phyloP scores from a whole-genome alignment of 2,329 filamentous ascomycete genomes.

The Pseudocercospora fuligena region DNA sequence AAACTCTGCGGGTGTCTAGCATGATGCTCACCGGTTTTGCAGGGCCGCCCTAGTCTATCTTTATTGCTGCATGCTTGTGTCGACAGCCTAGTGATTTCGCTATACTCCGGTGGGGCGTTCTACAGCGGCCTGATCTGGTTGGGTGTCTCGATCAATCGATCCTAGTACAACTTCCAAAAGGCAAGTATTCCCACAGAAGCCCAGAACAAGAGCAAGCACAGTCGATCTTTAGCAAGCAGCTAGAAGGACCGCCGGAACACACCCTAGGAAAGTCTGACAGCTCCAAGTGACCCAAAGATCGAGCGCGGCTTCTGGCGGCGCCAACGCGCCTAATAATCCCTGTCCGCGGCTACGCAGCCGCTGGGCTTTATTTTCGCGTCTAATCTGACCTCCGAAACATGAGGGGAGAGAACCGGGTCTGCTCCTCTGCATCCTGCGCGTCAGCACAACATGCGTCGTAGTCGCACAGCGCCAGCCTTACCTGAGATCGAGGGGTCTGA shows the following conservation, averaged over 20 bases:
- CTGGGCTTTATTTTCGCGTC: not conserved
- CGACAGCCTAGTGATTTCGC: not conserved
- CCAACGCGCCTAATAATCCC: no score
- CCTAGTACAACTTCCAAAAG: not conserved
- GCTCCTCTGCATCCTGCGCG: slow-evolving; percentile 8
- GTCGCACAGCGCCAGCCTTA: slow-evolving; percentile 13
- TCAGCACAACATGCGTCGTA: slow-evolving; percentile 14
- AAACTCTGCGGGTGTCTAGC: not conserved
- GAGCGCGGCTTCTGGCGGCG: not conserved
- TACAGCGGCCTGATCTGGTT: not conserved
- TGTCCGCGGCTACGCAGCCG: not conserved
- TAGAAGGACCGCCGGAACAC: not conserved
- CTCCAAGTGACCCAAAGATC: not conserved
- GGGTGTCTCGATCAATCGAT: not conserved
- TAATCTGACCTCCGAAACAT: not conserved
- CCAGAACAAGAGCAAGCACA: not conserved
- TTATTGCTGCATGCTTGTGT: not conserved
- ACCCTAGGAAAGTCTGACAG: slow-evolving; percentile 3
- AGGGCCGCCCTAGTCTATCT: not conserved
- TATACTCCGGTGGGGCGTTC: not conserved
- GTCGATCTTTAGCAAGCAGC: not conserved
- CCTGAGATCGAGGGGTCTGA: slow-evolving; percentile 61
- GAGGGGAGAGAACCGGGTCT: not conserved
- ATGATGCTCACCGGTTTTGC: not conserved
- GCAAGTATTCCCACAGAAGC: not conserved